A percentile compares a stretch with the other conserved stretches of the same genome.
phyloP scores from a whole-genome alignment of 1,284 basidiomycete genomes.

The Cystobasidiaceae sp. region DNA sequence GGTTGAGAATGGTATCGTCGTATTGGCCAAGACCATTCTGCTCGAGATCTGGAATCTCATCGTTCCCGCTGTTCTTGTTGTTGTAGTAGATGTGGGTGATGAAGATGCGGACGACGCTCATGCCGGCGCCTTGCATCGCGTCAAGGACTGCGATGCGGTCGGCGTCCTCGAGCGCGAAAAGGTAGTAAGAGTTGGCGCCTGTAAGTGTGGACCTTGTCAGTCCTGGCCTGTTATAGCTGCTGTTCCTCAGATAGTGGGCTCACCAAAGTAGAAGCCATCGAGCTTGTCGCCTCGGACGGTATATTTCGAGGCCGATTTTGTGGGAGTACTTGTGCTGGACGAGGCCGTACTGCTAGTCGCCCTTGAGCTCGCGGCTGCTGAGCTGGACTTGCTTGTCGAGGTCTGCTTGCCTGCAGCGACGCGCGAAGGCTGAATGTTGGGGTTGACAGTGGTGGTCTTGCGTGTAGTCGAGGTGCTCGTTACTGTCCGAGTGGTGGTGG shows the following conservation, averaged over 20 bases:
- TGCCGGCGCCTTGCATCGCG: constrained; percentile 39
- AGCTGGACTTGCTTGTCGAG: too few relatives aligned
- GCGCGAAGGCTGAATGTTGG: too few relatives aligned
- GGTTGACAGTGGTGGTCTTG: background rate
- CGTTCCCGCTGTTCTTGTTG: constrained; percentile 40
- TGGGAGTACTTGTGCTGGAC: background rate
- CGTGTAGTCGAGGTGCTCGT: background rate
- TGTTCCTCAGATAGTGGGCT: background rate
- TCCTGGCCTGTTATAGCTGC: background rate
- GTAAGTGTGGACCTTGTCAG: background rate
- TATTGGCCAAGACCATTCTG: constrained; percentile 47
- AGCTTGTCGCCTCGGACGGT: background rate
- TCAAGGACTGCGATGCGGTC: constrained; percentile 39
- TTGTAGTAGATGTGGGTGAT: constrained; percentile 34
- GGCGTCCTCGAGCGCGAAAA: constrained; percentile 35
- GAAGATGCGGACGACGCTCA: constrained; percentile 42
- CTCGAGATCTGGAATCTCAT: constrained; percentile 45
- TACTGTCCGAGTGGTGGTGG: background rate
- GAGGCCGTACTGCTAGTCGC: background rate
- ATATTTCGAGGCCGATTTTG: background rate
- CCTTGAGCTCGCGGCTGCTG: background rate
- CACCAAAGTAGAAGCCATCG: background rate
- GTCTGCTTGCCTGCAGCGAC: too few relatives aligned
- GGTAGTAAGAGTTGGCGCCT: constrained; percentile 43
- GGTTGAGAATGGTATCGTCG: constrained; percentile 49